Conservation (phyloP, 352 stramenopile species). For the Phytopythium litorale region DNA sequence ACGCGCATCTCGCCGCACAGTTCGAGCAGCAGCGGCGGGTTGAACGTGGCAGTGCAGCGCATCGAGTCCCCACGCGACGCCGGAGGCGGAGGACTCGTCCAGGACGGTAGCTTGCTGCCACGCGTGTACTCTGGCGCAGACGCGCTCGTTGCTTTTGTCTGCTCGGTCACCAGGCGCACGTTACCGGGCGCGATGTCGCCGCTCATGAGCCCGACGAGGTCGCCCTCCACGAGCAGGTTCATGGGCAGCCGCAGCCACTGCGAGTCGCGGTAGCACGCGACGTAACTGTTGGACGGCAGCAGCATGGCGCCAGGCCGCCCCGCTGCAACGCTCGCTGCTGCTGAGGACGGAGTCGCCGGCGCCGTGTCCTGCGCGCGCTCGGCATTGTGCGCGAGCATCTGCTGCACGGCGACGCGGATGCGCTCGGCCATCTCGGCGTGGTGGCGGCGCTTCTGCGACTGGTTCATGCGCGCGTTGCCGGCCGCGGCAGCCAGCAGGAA, state of each 20-base stretch:
- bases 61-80: conserved; percentile 33
- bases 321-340: conserved; percentile 6
- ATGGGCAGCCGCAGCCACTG: conserved; percentile 81
- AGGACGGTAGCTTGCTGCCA: conserved; percentile 60
- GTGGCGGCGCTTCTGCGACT: conserved; percentile 58
- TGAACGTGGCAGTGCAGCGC: conserved; percentile 73
- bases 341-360: background rate
- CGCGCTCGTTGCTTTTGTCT: background rate
- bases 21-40: conserved; percentile 63
- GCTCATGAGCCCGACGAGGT: conserved; percentile 81
- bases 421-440: conserved; percentile 78
- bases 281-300: conserved; percentile 73
- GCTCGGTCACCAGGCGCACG: conserved; percentile 37
- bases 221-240: conserved; percentile 79
- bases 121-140: conserved; percentile 31
- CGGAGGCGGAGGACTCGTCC: conserved; percentile 21
- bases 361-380: background rate
- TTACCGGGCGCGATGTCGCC: conserved; percentile 72
- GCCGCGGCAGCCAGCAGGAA: conserved; percentile 58
- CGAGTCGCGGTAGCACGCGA: conserved; percentile 74
- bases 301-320: conserved; percentile 29
- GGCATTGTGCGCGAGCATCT: conserved; percentile 34
- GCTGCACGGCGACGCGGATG: conserved; percentile 59
- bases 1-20: conserved; percentile 85
- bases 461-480: conserved; percentile 64